Conservation (phyloP, 345 rosid species). For the Brassica cretica region DNA sequence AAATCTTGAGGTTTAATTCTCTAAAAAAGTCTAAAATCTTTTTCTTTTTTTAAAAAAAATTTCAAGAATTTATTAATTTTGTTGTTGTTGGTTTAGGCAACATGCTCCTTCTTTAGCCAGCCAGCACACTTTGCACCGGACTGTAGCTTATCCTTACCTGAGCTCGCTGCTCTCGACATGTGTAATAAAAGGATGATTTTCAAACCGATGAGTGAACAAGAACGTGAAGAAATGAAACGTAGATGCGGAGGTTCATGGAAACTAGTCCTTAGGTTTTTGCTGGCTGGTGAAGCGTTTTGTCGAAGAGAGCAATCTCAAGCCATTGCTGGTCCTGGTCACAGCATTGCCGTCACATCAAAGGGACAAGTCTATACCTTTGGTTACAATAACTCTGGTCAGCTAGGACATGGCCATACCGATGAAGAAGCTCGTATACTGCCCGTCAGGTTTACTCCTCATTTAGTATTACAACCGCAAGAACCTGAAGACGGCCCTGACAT, state of each 20-base stretch:
- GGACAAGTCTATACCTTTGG: slow-evolving; percentile 85
- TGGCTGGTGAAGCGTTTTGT: slow-evolving; percentile 91
- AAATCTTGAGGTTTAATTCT: slow-evolving; percentile 70
- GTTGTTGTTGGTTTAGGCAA: slow-evolving; percentile 61
- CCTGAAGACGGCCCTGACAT: too few species aligned
- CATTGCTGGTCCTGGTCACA: slow-evolving; percentile 95
- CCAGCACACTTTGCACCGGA: slow-evolving; percentile 93
- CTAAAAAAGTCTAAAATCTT: too few species aligned
- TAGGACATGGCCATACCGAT: slow-evolving; percentile 76
- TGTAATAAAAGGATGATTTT: slow-evolving; percentile 84
- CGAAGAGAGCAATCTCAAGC: slow-evolving; percentile 96
- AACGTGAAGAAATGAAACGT: slow-evolving; percentile 66
- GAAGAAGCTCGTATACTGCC: slow-evolving; percentile 77
- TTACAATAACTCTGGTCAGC: slow-evolving; percentile 85
- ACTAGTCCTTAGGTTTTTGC: slow-evolving; percentile 80
- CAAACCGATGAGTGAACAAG: slow-evolving; percentile 76
- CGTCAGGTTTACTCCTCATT: slow-evolving; percentile 58
- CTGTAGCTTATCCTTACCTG: slow-evolving; percentile 66
- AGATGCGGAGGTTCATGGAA: slow-evolving; percentile 97
- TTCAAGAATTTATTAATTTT: too few species aligned
- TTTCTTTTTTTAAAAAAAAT: background rate
- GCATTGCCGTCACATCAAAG: slow-evolving; percentile 81
- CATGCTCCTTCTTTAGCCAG: slow-evolving; percentile 95
- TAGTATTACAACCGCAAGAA: too few species aligned
- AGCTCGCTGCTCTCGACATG: slow-evolving; percentile 97